These are phyloP conservation scores for Oxyria digyna DNA, from an alignment of 148 eudicot species.

Conservation along the genomic window DNA sequence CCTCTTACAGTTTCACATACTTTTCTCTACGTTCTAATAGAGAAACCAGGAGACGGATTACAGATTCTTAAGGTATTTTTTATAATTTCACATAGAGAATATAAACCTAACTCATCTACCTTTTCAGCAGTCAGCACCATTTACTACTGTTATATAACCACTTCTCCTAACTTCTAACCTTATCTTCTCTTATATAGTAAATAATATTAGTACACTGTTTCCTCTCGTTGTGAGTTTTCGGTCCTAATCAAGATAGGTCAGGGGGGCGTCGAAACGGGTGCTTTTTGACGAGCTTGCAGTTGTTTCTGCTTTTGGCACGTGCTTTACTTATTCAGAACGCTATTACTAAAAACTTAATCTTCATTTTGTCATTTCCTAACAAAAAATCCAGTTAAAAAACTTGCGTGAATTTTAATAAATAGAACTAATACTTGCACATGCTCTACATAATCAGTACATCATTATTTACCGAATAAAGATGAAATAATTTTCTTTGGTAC, in stretches of 20 bases:
- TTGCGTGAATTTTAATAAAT: not conserved
- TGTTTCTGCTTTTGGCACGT: not conserved
- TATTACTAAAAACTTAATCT: not conserved
- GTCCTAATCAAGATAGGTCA: too few relatives aligned
- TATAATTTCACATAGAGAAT: not conserved
- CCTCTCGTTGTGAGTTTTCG: not conserved
- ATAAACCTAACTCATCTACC: not conserved
- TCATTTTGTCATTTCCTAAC: not conserved
- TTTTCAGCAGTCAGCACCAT: not conserved
- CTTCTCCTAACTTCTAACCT: not conserved
- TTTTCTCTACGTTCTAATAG: not conserved
- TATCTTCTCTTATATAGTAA: not conserved
- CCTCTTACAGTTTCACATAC: not conserved
- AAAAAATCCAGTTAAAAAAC: not conserved
- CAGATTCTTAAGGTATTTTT: not conserved
- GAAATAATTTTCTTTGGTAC: not conserved
- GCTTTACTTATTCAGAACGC: not conserved
- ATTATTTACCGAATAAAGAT: not conserved
- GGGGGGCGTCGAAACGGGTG: too few relatives aligned
- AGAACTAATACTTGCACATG: not conserved
- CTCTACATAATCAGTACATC: not conserved
- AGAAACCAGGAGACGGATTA: not conserved
- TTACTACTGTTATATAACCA: not conserved
- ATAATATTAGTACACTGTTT: not conserved
- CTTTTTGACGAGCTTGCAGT: not conserved